Evolutionary conservation across 1,139 yeast species (phyloP), one percentile per base, ranked within the genome.

Genomic region (Suhomyces bribrorum): DNA sequence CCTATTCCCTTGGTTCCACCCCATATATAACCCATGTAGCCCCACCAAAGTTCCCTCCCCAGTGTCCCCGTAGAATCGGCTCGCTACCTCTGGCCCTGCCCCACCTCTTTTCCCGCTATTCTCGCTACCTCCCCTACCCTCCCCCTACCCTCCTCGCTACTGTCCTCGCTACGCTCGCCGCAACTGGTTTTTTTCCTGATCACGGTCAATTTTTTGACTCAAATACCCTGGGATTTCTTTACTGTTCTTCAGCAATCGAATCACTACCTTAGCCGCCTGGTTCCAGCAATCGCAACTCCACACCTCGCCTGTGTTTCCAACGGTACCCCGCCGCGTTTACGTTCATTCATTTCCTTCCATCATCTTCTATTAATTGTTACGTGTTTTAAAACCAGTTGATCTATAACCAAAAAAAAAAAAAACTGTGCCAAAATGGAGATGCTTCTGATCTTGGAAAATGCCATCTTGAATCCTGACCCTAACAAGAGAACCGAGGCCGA

Each of bases 401-500:
- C 35, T 14, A 26, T 26, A 15, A 12, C 34, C 28, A 24, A 15
- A 17, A 31, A 14, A 29, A 29, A 29, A 29, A 29, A 29, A 22
- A 14, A 26, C 15, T 28, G 6, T 20, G 23, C 26, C 39, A 43
- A 33, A 33, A 81, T 81, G 83, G 88, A 86, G 64, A 81, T 87
- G 57, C 81, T 83, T 49, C 76, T 77, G 53, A 71, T 85, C 45
- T 77, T 88, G 57, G 94, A 86, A 61, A 83, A 83, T 57, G 95
- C 96, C 45, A 77, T 86, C 57, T 66, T 83, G 52, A 76, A 73
- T 54, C 77, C 72, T 14, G 83, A 87, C 62, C 82, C 86, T 38
- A 66, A 72, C 45, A 79, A 79, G 52, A 82, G 97, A 64, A 68
- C 83, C 27, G 79, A 79, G 50, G 96, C 97, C 43, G 96, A 88